phyloP scores from a whole-genome alignment of 2,329 filamentous ascomycete genomes.

The Pseudocercospora cruenta region DNA sequence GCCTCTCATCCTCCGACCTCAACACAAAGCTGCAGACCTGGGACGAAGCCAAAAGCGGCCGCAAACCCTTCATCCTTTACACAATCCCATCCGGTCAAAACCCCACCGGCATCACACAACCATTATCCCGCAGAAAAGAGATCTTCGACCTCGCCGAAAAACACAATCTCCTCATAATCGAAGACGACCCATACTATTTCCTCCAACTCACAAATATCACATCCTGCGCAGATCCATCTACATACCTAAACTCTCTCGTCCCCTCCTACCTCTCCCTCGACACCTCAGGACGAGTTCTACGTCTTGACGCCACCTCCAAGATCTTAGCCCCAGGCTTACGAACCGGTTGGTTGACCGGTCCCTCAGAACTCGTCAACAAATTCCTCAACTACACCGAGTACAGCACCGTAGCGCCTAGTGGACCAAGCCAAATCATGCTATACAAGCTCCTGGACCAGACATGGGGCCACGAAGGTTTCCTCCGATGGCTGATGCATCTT shows the following conservation, averaged over 20 bases:
- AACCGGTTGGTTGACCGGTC: constrained; percentile 39
- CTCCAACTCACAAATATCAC: constrained; percentile 21
- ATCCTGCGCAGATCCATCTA: neutral
- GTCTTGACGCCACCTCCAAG: constrained; percentile 40
- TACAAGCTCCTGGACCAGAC: constrained; percentile 38
- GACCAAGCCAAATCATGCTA: constrained; percentile 38
- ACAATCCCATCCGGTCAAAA: constrained; percentile 40
- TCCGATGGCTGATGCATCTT: constrained; percentile 35
- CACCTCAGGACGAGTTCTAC: constrained; percentile 37
- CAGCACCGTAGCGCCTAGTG: constrained; percentile 29
- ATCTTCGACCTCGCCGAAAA: constrained; percentile 35
- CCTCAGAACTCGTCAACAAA: constrained; percentile 33
- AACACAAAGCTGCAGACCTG: constrained; percentile 32
- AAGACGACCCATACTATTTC: constrained; percentile 41
- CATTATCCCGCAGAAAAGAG: constrained; percentile 26
- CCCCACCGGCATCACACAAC: constrained; percentile 36
- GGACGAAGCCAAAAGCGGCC: constrained; percentile 26
- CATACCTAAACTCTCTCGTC: constrained; percentile 24
- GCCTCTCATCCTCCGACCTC: constrained; percentile 33
- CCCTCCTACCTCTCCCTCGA: constrained; percentile 43
- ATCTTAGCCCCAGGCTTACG: constrained; percentile 40
- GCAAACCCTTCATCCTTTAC: constrained; percentile 37
- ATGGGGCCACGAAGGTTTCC: constrained; percentile 40
- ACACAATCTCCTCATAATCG: constrained; percentile 37
- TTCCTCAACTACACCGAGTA: constrained; percentile 35